phyloP scores from a whole-genome alignment of 345 rosid genomes.

The Arabidopsis suecica region DNA sequence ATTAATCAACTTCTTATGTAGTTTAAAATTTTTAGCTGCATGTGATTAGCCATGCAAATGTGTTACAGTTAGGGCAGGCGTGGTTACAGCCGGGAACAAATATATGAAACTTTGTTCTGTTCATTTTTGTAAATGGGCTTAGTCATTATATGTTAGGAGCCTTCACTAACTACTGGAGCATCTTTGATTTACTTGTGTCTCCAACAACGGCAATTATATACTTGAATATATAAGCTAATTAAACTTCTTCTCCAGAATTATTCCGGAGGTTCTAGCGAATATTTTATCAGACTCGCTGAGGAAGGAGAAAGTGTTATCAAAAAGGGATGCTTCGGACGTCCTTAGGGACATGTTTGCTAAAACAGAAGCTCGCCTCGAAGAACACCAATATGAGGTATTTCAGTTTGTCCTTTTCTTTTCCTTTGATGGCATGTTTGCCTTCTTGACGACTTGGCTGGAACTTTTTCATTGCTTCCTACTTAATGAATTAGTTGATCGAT shows the following conservation, averaged over 20 bases:
- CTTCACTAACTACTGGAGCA: slow-evolving; percentile 16
- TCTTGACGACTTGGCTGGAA: slow-evolving; percentile 30
- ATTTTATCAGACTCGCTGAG: slow-evolving; percentile 71
- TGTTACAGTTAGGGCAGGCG: slow-evolving; percentile 20
- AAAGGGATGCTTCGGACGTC: slow-evolving; percentile 81
- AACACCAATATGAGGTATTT: slow-evolving; percentile 79
- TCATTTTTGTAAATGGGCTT: slow-evolving; percentile 31
- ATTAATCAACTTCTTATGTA: not conserved
- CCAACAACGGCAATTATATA: slow-evolving; percentile 6
- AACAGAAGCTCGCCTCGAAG: slow-evolving; percentile 86
- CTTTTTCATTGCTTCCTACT: slow-evolving; percentile 18
- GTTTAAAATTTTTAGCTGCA: not conserved
- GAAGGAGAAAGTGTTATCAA: slow-evolving; percentile 72
- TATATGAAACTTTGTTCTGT: slow-evolving; percentile 28
- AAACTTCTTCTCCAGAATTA: slow-evolving; percentile 58
- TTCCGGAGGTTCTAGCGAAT: slow-evolving; percentile 75
- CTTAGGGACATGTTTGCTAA: slow-evolving; percentile 74
- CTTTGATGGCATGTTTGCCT: slow-evolving; percentile 28
- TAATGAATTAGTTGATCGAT: slow-evolving; percentile 26
- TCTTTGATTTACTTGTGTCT: slow-evolving; percentile 37
- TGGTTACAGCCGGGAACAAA: slow-evolving; percentile 18
- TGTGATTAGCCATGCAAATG: slow-evolving; percentile 26
- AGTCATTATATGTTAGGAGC: slow-evolving; percentile 22
- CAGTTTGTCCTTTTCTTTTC: slow-evolving; percentile 21
- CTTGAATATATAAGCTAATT: slow-evolving; percentile 12